Evolutionary conservation across 805 yeast species (phyloP).

Genomic region (Metschnikowia hibisci): DNA sequence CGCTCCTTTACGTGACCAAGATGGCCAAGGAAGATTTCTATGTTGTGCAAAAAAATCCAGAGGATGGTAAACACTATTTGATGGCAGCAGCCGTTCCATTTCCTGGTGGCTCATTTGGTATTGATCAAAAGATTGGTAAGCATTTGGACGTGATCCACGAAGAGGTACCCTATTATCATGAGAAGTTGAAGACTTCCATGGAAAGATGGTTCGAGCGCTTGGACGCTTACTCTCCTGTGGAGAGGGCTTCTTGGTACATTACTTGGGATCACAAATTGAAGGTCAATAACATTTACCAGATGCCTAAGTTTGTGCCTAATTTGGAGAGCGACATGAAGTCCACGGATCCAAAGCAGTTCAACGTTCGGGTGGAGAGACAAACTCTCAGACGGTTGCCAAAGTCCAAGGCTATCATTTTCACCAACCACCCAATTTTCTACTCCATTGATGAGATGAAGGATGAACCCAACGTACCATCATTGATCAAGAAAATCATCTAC

Average conservation of each 20-base stretch:
- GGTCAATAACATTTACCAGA: slow-evolving; percentile 52
- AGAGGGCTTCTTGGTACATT: slow-evolving; percentile 71
- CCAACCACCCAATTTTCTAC: slow-evolving; percentile 76
- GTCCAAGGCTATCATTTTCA: slow-evolving; percentile 62
- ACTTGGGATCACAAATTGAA: slow-evolving; percentile 68
- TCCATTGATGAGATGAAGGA: slow-evolving; percentile 76
- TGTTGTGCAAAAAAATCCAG: slow-evolving; percentile 49
- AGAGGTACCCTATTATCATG: slow-evolving; percentile 66
- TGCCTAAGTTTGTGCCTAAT: slow-evolving; percentile 43
- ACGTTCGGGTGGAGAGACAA: slow-evolving; percentile 70
- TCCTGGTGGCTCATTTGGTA: slow-evolving; percentile 74
- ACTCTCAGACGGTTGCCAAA: slow-evolving; percentile 65
- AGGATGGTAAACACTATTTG: slow-evolving; percentile 53
- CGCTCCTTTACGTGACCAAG: slow-evolving; percentile 57
- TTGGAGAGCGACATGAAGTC: slow-evolving; percentile 25
- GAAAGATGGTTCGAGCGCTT: slow-evolving; percentile 66
- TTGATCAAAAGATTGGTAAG: slow-evolving; percentile 55
- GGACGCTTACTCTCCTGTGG: slow-evolving; percentile 60
- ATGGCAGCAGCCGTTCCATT: slow-evolving; percentile 75
- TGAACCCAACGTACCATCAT: slow-evolving; percentile 75
- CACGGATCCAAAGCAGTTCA: slow-evolving; percentile 50
- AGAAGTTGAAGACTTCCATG: slow-evolving; percentile 64
- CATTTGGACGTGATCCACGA: slow-evolving; percentile 61
- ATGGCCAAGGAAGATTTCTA: slow-evolving; percentile 78
- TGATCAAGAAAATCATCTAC: slow-evolving; percentile 55